A percentile compares a stretch with the other conserved stretches of the same genome.
These are phyloP conservation scores for Rhynchosporium secalis DNA, from an alignment of 2,329 filamentous ascomycete genomes.

Conservation along the genomic window DNA sequence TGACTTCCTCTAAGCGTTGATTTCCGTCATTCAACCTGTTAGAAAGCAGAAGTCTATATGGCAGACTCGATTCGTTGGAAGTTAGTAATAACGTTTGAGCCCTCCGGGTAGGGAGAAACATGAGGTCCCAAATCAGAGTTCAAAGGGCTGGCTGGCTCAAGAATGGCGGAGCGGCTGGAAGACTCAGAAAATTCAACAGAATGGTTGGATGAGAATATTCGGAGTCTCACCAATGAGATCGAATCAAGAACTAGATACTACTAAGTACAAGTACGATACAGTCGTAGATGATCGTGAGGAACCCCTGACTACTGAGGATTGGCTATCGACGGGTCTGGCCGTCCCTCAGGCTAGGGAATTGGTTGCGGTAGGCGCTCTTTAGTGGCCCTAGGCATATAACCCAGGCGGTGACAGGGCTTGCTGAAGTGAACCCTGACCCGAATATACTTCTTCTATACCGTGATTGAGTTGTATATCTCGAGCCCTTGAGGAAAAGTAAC, in stretches of 20 bases:
- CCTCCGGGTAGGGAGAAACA: slow-evolving; percentile 26
- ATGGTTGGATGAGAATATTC: slow-evolving; percentile 32
- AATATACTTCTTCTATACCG: not conserved
- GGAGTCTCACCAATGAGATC: slow-evolving; percentile 27
- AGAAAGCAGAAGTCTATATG: slow-evolving; percentile 7
- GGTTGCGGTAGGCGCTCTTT: not conserved
- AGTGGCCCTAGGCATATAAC: not conserved
- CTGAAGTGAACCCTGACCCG: slow-evolving; percentile 7
- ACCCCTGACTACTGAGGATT: not conserved
- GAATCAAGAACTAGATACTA: slow-evolving; percentile 10
- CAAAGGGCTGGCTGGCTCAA: slow-evolving; percentile 17
- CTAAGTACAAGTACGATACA: too few species aligned
- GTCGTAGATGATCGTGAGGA: not conserved
- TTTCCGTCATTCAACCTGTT: slow-evolving; percentile 14
- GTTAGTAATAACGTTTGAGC: not conserved
- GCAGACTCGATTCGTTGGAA: slow-evolving; percentile 8
- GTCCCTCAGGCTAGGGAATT: not conserved
- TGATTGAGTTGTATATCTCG: too few species aligned
- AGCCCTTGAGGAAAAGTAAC: not conserved
- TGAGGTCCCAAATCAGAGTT: slow-evolving; percentile 16
- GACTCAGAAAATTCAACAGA: slow-evolving; percentile 20
- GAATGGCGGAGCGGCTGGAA: slow-evolving; percentile 25
- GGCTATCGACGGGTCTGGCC: slow-evolving; percentile 5
- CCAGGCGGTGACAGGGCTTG: not conserved
- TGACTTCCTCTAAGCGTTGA: slow-evolving; percentile 16